Evolutionary conservation across 1,284 basidiomycete genomes (phyloP).

Genomic region (Apiotrichum sp.): DNA sequence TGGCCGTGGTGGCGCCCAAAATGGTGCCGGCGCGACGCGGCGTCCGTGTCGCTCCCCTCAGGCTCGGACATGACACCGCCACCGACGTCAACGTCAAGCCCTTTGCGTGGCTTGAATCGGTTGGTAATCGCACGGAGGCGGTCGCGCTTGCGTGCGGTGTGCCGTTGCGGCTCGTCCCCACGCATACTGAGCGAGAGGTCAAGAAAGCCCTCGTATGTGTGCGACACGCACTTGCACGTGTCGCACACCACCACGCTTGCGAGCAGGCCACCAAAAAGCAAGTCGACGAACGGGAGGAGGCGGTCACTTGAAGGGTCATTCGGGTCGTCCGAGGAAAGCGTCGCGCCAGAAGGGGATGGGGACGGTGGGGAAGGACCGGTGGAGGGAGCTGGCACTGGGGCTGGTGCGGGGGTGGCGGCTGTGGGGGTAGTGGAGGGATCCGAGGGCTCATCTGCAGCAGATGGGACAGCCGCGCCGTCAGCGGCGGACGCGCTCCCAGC

Average conservation of each 20-base stretch:
- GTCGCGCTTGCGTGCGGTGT: slow-evolving; percentile 52
- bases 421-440: neutral
- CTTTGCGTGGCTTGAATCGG: slow-evolving; percentile 49
- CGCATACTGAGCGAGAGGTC: slow-evolving; percentile 83
- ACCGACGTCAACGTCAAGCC: slow-evolving; percentile 41
- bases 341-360: neutral
- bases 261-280: slow-evolving; percentile 80
- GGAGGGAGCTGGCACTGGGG: neutral
- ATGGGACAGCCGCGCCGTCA: too few species aligned
- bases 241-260: slow-evolving; percentile 88
- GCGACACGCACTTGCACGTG: slow-evolving; percentile 75
- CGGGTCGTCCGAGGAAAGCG: too few species aligned
- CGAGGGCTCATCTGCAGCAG: neutral
- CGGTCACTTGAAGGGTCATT: neutral
- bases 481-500: too few species aligned
- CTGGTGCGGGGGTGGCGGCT: too few species aligned
- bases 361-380: neutral
- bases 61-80: slow-evolving; percentile 29
- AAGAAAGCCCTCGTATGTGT: slow-evolving; percentile 87
- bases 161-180: slow-evolving; percentile 33
- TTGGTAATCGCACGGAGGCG: slow-evolving; percentile 56
- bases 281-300: slow-evolving; percentile 71
- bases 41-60: slow-evolving; percentile 35
- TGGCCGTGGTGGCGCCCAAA: neutral
- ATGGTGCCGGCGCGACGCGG: neutral